Evolutionary conservation across 192 early-diverging fungal species (phyloP).

Genomic region (Coemansia sp.): DNA sequence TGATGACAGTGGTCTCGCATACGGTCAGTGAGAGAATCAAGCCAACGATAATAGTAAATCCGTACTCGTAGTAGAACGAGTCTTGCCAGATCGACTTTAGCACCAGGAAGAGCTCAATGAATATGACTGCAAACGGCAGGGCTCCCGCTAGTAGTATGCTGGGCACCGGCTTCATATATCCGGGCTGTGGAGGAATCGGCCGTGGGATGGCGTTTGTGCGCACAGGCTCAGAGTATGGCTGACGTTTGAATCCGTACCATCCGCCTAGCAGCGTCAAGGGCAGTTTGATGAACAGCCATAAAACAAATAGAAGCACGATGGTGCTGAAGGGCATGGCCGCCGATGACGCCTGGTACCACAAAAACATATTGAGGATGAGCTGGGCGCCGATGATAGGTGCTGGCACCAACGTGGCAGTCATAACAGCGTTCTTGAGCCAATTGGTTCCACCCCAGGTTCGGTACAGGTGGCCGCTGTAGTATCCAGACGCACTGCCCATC

Average conservation of each 20-base stretch:
- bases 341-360: constrained; percentile 83
- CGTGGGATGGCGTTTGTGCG: constrained; percentile 91
- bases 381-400: constrained; percentile 61
- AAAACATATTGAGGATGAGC: constrained; percentile 78
- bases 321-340: constrained; percentile 89
- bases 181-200: constrained; percentile 78
- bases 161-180: constrained; percentile 62
- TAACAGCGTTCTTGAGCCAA: constrained; percentile 67
- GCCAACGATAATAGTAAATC: constrained; percentile 59
- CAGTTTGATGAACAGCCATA: constrained; percentile 80
- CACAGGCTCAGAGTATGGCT: constrained; percentile 79
- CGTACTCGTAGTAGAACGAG: constrained; percentile 66
- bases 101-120: constrained; percentile 71
- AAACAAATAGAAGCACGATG: constrained; percentile 67
- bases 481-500: constrained; percentile 59
- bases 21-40: constrained; percentile 60
- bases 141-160: constrained; percentile 67
- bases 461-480: constrained; percentile 70
- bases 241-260: constrained; percentile 79
- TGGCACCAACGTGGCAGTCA: constrained; percentile 62
- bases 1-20: constrained; percentile 65
- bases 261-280: constrained; percentile 83
- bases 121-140: constrained; percentile 69
- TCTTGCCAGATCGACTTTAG: constrained; percentile 70
- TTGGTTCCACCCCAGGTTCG: constrained; percentile 65